Percentiles rank a stretch among this genome's conserved stretches.
These are phyloP conservation scores for Pinus albicaulis DNA, from an alignment of 75 land plant genomes.

Conservation along the genomic window DNA sequence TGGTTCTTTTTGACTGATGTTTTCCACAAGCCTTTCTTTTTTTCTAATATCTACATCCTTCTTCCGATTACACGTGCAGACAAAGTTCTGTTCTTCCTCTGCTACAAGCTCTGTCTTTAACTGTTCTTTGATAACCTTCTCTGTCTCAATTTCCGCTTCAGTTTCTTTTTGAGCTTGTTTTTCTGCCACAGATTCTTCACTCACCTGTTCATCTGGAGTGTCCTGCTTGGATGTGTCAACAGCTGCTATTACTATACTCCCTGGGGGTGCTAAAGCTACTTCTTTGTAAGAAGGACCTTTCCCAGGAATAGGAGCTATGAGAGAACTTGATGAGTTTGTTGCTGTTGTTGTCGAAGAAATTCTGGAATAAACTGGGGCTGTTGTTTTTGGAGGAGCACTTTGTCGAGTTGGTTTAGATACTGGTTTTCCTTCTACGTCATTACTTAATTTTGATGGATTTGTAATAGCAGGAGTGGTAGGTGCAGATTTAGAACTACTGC, in stretches of 20 bases:
- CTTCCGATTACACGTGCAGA: neutral
- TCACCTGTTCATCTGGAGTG: neutral
- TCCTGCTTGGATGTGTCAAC: conserved; percentile 33
- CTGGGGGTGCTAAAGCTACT: conserved; percentile 90
- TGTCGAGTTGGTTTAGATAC: conserved; percentile 2
- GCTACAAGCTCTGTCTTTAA: conserved; percentile 5
- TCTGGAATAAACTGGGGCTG: conserved; percentile 2
- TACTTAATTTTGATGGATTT: conserved; percentile 3
- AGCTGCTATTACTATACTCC: conserved; percentile 44
- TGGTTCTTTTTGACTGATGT: conserved; percentile 2
- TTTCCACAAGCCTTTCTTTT: conserved; percentile 2
- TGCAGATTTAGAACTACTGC: neutral
- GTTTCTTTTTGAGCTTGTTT: conserved; percentile 3
- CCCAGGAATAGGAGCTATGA: neutral
- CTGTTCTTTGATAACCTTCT: conserved; percentile 13
- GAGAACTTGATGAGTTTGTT: conserved; percentile 9
- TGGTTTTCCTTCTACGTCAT: conserved; percentile 4
- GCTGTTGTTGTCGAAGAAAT: conserved; percentile 4
- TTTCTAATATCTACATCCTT: neutral
- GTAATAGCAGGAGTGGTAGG: conserved; percentile 3
- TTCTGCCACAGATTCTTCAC: neutral
- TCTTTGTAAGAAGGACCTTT: conserved; percentile 89
- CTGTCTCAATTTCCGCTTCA: neutral
- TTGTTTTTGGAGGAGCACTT: neutral
- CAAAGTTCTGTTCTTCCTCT: conserved; percentile 4